A percentile compares a stretch with the other conserved stretches of the same genome.
Conservation (phyloP, 2,329 filamentous ascomycete species). For the Beauveria medogensis region DNA sequence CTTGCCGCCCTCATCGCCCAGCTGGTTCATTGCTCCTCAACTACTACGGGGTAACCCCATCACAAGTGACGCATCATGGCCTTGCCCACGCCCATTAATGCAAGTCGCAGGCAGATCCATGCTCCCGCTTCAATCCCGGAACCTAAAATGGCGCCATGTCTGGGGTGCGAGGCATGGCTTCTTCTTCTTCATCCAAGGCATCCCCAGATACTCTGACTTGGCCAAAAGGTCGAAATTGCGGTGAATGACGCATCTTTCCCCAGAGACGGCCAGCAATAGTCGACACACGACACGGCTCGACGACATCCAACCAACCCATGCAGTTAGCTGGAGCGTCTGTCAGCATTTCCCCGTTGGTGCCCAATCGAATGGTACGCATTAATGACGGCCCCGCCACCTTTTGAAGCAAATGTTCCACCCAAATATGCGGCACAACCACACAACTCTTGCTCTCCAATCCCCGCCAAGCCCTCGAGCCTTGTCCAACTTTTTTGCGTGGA, state of each 20-base stretch:
- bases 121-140: neutral
- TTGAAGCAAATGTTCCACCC: slow-evolving; percentile 1
- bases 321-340: neutral
- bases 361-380: slow-evolving; percentile 12
- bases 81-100: neutral
- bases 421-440: slow-evolving; percentile 4
- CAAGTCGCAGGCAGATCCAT: neutral
- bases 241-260: slow-evolving; percentile 10
- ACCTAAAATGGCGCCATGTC: slow-evolving; percentile 7
- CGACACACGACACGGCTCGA: slow-evolving; percentile 1
- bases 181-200: neutral
- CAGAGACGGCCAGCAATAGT: neutral
- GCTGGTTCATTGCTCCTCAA: neutral
- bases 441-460: too few relatives aligned
- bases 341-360: slow-evolving; percentile 2
- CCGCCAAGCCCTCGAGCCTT: too few relatives aligned
- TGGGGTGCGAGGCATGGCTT: neutral
- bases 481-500: too few relatives aligned
- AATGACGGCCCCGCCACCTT: slow-evolving; percentile 8
- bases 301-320: slow-evolving; percentile 9
- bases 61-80: slow-evolving; percentile 3
- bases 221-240: slow-evolving; percentile 1
- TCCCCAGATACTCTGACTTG: neutral
- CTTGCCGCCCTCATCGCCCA: neutral
- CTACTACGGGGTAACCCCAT: neutral